Evolutionary conservation across 306 rosid species (phyloP), one percentile per base, ranked within the genome.

Genomic region (Begonia peltatifolia): DNA sequence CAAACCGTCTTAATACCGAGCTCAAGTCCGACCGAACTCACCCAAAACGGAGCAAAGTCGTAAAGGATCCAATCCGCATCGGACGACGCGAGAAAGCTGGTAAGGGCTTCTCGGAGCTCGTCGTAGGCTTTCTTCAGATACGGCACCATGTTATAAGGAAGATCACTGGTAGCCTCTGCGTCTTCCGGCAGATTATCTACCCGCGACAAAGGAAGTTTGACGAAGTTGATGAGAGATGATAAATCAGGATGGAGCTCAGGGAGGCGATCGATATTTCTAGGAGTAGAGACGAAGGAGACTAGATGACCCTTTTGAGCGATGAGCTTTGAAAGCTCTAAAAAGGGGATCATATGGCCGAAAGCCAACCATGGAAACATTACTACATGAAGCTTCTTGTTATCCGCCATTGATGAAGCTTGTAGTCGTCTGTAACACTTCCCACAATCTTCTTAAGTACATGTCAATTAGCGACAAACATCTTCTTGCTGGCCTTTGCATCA

Each of bases 341-440:
- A 73, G 1, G 86, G 83, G 11, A 62, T 70, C 10, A 75, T 54
- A 58, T 78, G 85, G 43, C 85, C 90, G 48, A 75, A 67, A 14
- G 83, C 90, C 12, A 82, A 67, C 83, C 92, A 82, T 73, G 92
- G 92, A 13, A 78, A 73, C 74, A 78, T 49, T 4, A 63, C 71
- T 60, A 81, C 42, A 16, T 81, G 84, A 53, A 78, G 64, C 30
- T 76, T 65, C 13, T 57, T 46, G 4, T 44, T 10, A 36, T 1
- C 49, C 36, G 36, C 49, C 59, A 55, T 55, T 25, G 59, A 6
- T 9, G 14, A 30, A 4, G 38, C 38, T 6, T 30, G 23, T 20
- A 20, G 23, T 20, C 23, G 23, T 20, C 1, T 20, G 23, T 20
- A 20, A 2, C 23, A 20, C 23, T 3, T 20, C 23, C 2, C 23